Percentiles rank a stretch among this genome's conserved stretches.
phyloP scores from a whole-genome alignment of 2,329 filamentous ascomycete species.

The Cladophialophora chaetospira region DNA sequence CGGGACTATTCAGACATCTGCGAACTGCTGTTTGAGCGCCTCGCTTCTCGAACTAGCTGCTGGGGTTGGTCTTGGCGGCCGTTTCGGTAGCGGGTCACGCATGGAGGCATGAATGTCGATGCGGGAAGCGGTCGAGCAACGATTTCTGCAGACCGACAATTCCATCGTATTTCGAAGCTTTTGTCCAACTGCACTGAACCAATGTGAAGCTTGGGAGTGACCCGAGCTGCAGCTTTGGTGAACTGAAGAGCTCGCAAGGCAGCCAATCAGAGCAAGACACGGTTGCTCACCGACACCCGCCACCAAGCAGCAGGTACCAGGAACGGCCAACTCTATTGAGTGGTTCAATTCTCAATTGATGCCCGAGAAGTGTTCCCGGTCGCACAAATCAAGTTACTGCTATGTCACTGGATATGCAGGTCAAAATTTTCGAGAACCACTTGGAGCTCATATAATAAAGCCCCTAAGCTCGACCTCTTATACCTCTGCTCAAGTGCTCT shows the following conservation, averaged over 20 bases:
- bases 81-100: no score
- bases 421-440: background rate
- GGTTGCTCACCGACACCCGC: slow-evolving; percentile 24
- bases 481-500: slow-evolving; percentile 1
- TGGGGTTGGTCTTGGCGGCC: no score
- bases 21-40: no score
- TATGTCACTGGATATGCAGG: slow-evolving; percentile 12
- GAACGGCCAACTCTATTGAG: slow-evolving; percentile 14
- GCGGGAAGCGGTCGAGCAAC: background rate
- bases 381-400: slow-evolving; percentile 23
- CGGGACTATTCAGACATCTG: no score
- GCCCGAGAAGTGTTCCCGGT: slow-evolving; percentile 20
- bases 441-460: background rate
- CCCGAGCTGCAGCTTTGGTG: slow-evolving; percentile 5
- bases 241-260: slow-evolving; percentile 6
- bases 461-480: slow-evolving; percentile 1
- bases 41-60: no score
- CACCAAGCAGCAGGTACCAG: slow-evolving; percentile 12
- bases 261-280: slow-evolving; percentile 29
- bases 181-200: slow-evolving; percentile 3
- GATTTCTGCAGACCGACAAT: slow-evolving; percentile 4
- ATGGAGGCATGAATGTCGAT: background rate
- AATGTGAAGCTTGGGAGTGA: slow-evolving; percentile 1
- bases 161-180: background rate
- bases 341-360: slow-evolving; percentile 23